Base-by-base conservation (phyloP, 78 protist genomes). In the Dictyostelium purpureum region DNA sequence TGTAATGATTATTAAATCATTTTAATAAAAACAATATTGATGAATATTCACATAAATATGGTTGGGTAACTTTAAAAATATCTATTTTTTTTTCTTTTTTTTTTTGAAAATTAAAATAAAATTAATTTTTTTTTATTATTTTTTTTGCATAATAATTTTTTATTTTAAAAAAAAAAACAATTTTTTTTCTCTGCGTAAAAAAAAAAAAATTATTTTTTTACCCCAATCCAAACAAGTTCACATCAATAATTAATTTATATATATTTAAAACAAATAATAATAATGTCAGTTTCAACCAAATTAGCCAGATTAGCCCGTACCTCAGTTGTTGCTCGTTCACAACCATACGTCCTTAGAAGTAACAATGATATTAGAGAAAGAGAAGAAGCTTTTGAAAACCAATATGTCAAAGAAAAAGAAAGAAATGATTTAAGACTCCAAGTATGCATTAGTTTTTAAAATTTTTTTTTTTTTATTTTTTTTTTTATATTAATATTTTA, bases 361-460 rank as follows among this genome's bases (percentile, higher is more conserved):
- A 71, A 38, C n/a, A 76, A 79, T 42, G n/a, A 19, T 1, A 31
- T 83, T 45, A 52, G 73, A 33, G 92, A 85, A 37, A 85, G 92
- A 85, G 92, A 85, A 59, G 92, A 85, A 52, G 92, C 92, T 35
- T 57, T 85, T 35, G 92, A 85, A 45, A 31, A 43, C 18, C 51
- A 66, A 56, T 85, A 59, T 38, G 92, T 85, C 51, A 85, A 45
- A 61, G 43, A 67, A 74, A 85, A 85, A 59, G 92, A 85, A 59
- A 85, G 77, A 79, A 82, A 85, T 12, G 92, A 85, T 38, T n/a
- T 85, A 11, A 85, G 57, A 31, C 71, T 21, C 38, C 33, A 73
- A 21, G 73, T 35, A 63, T 73, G 16, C 56, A 49, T 49, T 49
- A 16, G 56, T 19, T 16, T 6, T 49, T 49, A 49, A 49, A 49